Evolutionary conservation across 441 rosid genomes (phyloP).

Genomic region (Bruguiera hainesii): DNA sequence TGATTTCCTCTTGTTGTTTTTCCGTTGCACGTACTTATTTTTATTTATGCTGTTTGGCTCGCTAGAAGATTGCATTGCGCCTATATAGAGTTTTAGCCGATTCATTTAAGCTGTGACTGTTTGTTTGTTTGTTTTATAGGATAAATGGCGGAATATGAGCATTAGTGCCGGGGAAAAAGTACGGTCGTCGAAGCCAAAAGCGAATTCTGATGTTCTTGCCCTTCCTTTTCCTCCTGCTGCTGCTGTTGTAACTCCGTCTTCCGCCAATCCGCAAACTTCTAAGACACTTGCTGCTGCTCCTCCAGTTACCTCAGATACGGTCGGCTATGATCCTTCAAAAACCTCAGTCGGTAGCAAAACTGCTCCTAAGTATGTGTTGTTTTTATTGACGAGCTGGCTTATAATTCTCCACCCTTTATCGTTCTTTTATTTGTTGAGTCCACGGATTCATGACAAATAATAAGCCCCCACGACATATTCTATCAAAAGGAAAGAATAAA

Average conservation of each 20-base stretch:
- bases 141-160: slow-evolving; percentile 83
- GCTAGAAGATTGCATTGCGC: too few relatives aligned
- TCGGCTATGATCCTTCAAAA: slow-evolving; percentile 28
- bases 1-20: not conserved
- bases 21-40: not conserved
- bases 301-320: slow-evolving; percentile 18
- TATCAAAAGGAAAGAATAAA: too few relatives aligned
- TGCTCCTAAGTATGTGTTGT: slow-evolving; percentile 40
- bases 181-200: slow-evolving; percentile 52
- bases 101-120: not conserved
- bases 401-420: too few relatives aligned
- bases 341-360: slow-evolving; percentile 37
- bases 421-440: too few relatives aligned
- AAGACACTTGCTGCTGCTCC: slow-evolving; percentile 24
- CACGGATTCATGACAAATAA: too few relatives aligned
- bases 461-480: too few relatives aligned
- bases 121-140: slow-evolving; percentile 34
- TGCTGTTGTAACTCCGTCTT: slow-evolving; percentile 22
- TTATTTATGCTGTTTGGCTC: slow-evolving; percentile 7
- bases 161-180: slow-evolving; percentile 66
- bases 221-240: not conserved
- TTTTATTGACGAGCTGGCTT: not conserved
- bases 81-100: too few relatives aligned
- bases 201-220: slow-evolving; percentile 13
- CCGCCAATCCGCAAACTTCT: slow-evolving; percentile 24